Evolutionary conservation across 23 red algal genomes (phyloP), one percentile per base, ranked within the genome.

Genomic region (Chondrus crispus): DNA sequence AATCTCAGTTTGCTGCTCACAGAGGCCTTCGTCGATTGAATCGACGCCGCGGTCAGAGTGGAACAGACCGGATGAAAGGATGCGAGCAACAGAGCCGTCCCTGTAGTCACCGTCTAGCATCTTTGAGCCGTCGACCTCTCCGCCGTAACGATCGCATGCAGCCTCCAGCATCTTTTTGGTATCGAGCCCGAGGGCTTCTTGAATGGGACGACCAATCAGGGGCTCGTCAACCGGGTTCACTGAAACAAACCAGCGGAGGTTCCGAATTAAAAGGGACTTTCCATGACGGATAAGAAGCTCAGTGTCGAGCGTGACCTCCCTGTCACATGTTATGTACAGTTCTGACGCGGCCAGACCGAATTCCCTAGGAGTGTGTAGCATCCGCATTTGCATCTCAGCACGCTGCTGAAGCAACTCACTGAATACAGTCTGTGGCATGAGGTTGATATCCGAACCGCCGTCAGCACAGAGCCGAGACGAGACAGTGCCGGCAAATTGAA

Each of bases 221-320:
- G 78, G 78, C 9, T 53, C 52, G 9, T 62, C 40, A 50, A 82
- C 78, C 24, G 28, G 26, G 29, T 82, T 40, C 26, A 37, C 52
- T 22, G 78, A 41, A n/a, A 82, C 52, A 30, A 57, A 26, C 78
- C 46, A 60, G 20, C 40, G 24, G 20, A 82, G n/a, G 78, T 82
- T 82, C 9, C 78, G 51, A 58, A 82, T 35, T 28, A 51, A n/a
- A 40, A 82, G 44, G 24, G 78, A 57, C 5, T 35, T 41, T n/a
- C 78, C 78, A 51, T 82, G 78, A 36, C 78, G 46, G n/a, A 82
- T 45, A 24, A 41, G 39, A 20, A 82, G 46, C 78, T 82, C 78
- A 35, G 41, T 52, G 24, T 5, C 55, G 46, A 82, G 29, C n/a
- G 24, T 53, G 28, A 45, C 78, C 52, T 52, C 33, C 46, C 52